Percentiles rank a stretch among this genome's conserved stretches.
These are phyloP conservation scores for Hanseniaspora valbyensis DNA, from an alignment of 805 yeast species.

Conservation along the genomic window DNA sequence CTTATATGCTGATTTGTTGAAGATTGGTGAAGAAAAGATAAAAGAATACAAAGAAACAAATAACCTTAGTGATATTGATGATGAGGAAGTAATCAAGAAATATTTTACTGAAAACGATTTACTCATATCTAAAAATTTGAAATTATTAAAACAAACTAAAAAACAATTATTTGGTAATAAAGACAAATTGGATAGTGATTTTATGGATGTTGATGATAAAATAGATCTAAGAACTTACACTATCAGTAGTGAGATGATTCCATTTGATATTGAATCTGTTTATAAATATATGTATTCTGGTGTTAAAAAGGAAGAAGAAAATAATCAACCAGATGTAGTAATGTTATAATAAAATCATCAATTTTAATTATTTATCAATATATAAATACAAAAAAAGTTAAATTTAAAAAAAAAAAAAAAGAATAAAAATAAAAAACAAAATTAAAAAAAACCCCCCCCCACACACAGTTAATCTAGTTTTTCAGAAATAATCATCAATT, in stretches of 20 bases:
- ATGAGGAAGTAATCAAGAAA: constrained; percentile 10
- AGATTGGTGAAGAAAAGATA: neutral
- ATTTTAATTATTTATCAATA: neutral
- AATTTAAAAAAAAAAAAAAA: neutral
- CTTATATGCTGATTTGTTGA: constrained; percentile 1
- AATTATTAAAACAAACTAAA: constrained; percentile 4
- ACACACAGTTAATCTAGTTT: no score
- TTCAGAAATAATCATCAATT: no score
- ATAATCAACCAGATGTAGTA: neutral
- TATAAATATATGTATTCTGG: constrained; percentile 41
- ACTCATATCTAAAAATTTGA: constrained; percentile 1
- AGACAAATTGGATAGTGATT: constrained; percentile 40
- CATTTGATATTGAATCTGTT: constrained; percentile 32
- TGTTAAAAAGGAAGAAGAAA: constrained; percentile 2
- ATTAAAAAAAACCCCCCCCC: no score
- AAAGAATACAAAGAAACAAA: neutral
- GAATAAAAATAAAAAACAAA: neutral
- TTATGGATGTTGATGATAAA: constrained; percentile 17
- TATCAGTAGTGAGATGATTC: constrained; percentile 20
- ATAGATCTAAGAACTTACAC: constrained; percentile 19
- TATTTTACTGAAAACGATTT: constrained; percentile 10
- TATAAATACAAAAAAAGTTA: neutral
- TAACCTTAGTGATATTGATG: constrained; percentile 17
- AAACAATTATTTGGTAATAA: constrained; percentile 5
- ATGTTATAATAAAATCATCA: neutral